Evolutionary conservation across 164 flowering plant genomes (phyloP), one percentile per base, ranked within the genome.

Genomic region (Saururus chinensis): DNA sequence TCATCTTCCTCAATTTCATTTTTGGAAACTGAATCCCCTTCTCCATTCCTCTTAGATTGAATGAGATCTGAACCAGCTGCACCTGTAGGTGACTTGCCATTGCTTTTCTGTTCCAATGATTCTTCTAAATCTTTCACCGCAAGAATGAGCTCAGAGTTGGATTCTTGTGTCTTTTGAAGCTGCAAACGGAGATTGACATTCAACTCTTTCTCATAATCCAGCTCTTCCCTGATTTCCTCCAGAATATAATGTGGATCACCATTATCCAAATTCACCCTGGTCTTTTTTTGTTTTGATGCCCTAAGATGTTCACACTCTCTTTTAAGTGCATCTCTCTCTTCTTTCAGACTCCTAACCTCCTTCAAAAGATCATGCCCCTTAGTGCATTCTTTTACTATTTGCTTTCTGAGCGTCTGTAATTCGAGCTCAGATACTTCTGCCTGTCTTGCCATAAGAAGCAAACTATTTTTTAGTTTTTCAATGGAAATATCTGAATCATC

Each of bases 151-250:
- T 91, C 96, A 0, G 81, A 48, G 69, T 93, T 93, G 9, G 99
- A 82, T 53, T 93, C 93, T 70, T 91, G 97, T 16, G 91, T 91
- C 75, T 88, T 91, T 72, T 87, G 89, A 59, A 93, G 75, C 59
- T 88, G 97, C 59, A 91, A 55, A 58, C 78, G 79, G 42, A 93
- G 93, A 74, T 85, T 78, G 40, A 77, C 68, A 77, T 87, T 90
- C 61, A 84, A 71, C 37, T 88, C 89, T 73, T 86, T 91, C 64
- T 87, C 95, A 72, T 81, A 74, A 66, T 45, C 70, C 62, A 93
- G 77, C 70, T 93, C 97, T 77, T 91, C 82, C 68, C 82, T 81
- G 49, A 84, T 73, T 76, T 87, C 96, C 63, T 83, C 85, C 40
- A 87, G 64, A 52, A 88, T 65, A 63, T 73, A 71, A 68, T 60